These are phyloP conservation scores for Halteria grandinella DNA, from an alignment of 73 alveolate species.

Conservation along the genomic window DNA sequence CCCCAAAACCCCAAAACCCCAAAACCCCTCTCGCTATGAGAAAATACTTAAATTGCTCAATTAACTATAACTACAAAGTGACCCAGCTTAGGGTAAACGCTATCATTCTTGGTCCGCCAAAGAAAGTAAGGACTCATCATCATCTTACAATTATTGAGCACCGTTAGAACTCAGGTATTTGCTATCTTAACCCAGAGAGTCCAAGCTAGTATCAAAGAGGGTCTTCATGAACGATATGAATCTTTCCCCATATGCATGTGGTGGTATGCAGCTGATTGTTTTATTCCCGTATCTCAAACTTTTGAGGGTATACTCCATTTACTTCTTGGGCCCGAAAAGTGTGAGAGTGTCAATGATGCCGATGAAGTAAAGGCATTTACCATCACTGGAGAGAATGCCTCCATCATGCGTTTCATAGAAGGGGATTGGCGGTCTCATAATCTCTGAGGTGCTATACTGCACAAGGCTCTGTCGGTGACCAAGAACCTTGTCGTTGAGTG, in stretches of 20 bases:
- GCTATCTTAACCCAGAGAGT: too few species aligned
- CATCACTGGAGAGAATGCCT: conserved; percentile 80
- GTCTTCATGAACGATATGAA: conserved; percentile 24
- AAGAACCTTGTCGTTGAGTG: too few species aligned
- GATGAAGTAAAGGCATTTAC: conserved; percentile 77
- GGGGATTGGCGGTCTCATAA: conserved; percentile 44
- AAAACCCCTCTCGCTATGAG: too few species aligned
- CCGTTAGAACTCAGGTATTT: too few species aligned
- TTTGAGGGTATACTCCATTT: conserved; percentile 76
- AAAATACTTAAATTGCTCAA: conserved; percentile 94
- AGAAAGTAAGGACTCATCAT: too few species aligned
- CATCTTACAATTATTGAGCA: too few species aligned
- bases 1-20: too few species aligned
- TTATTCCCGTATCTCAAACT: conserved; percentile 59
- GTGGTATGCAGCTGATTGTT: conserved; percentile 70
- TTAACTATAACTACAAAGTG: conserved; percentile 93
- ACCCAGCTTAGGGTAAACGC: too few species aligned
- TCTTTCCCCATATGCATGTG: conserved; percentile 61
- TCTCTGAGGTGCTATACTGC: too few species aligned
- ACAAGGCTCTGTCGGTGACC: too few species aligned
- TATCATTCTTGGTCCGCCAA: too few species aligned
- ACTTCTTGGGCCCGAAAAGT: conserved; percentile 68
- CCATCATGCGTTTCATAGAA: conserved; percentile 73
- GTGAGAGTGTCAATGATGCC: conserved; percentile 96
- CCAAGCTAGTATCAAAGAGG: too few species aligned